Conservation (phyloP, 192 early-diverging fungal species). For the Rhizophagus clarus region DNA sequence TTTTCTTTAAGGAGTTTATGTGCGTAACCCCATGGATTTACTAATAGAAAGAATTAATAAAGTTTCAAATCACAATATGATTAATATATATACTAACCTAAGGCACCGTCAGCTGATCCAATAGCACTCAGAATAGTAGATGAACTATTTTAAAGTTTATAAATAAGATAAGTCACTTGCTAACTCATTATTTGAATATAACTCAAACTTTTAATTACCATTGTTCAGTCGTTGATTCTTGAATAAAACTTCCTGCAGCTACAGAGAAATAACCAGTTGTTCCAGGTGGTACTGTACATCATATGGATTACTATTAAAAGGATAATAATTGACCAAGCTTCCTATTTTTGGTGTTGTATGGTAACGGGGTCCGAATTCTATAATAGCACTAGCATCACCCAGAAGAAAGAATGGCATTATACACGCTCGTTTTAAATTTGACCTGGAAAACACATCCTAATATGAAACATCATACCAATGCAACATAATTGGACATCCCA, state of each 20-base stretch:
- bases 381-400: background rate
- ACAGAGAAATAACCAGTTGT: conserved; percentile 20
- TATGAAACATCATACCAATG: background rate
- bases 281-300: background rate
- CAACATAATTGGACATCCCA: background rate
- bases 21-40: background rate
- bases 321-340: background rate
- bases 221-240: background rate
- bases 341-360: background rate
- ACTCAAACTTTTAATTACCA: background rate
- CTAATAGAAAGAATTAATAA: background rate
- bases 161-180: background rate
- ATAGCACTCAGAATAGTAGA: background rate
- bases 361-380: background rate
- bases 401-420: background rate
- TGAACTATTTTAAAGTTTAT: background rate
- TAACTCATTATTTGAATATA: background rate
- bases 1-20: background rate
- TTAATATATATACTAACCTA: conserved; percentile 1
- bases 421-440: background rate
- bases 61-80: background rate
- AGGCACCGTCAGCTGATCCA: background rate
- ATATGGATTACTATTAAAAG: conserved; percentile 9
- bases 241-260: conserved; percentile 20
- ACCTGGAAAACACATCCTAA: background rate